A percentile compares a stretch with the other conserved stretches of the same genome.
phyloP scores from a whole-genome alignment of 2,329 filamentous ascomycete genomes.

The Stylonectria norvegica region DNA sequence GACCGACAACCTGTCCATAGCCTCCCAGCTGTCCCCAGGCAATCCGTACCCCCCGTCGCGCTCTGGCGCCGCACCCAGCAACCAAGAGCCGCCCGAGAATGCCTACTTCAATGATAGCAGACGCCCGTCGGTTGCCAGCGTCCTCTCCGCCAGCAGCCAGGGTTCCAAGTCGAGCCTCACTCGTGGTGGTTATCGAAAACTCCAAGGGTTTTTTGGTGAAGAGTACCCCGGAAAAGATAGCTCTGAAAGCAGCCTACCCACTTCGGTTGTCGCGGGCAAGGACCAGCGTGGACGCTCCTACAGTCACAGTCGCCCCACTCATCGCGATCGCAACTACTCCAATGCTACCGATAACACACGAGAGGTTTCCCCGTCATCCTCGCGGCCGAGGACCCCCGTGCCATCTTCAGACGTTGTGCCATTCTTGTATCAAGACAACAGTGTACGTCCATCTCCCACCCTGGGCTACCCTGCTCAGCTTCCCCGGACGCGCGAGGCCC shows the following conservation, averaged over 20 bases:
- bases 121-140: conserved; percentile 82
- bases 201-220: conserved; percentile 90
- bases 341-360: conserved; percentile 68
- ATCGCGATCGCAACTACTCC: conserved; percentile 78
- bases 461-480: conserved; percentile 8
- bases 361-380: conserved; percentile 71
- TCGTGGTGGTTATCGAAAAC: conserved; percentile 72
- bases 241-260: conserved; percentile 65
- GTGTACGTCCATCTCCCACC: conserved; percentile 52
- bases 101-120: conserved; percentile 67
- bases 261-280: conserved; percentile 46
- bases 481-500: too few species aligned
- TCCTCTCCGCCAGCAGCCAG: conserved; percentile 74
- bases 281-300: conserved; percentile 63
- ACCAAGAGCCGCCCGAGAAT: conserved; percentile 59
- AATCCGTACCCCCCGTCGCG: conserved; percentile 49
- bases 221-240: conserved; percentile 74
- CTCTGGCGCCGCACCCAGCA: conserved; percentile 36
- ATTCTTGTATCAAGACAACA: conserved; percentile 85
- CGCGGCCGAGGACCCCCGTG: conserved; percentile 78
- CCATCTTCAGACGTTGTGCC: conserved; percentile 92
- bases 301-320: conserved; percentile 52
- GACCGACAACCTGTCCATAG: conserved; percentile 61
- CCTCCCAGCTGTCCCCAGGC: conserved; percentile 67
- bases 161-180: conserved; percentile 73